A percentile compares a stretch with the other conserved stretches of the same genome.
phyloP scores from a whole-genome alignment of 75 land plant species.

The Selaginella moellendorffii region DNA sequence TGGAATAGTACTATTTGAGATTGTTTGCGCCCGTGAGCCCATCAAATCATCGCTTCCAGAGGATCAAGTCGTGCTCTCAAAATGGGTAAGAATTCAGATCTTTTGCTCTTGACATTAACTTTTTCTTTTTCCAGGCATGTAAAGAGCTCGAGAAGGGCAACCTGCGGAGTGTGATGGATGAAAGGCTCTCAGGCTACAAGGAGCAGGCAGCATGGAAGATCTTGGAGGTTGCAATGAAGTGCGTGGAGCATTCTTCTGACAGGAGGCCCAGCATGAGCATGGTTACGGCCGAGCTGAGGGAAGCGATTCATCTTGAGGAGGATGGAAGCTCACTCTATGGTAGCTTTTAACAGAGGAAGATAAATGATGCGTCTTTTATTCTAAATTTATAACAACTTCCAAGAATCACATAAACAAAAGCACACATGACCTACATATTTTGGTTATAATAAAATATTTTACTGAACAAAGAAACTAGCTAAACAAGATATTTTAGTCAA shows the following conservation, averaged over 20 bases:
- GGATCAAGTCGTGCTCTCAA: not conserved
- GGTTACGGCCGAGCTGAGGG: not conserved
- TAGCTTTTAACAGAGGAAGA: no score
- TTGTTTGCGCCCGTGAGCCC: not conserved
- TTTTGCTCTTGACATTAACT: not conserved
- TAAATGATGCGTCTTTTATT: no score
- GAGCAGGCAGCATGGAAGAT: slow-evolving; percentile 3
- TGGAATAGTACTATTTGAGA: not conserved
- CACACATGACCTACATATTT: no score
- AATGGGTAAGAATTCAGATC: not conserved
- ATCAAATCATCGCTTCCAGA: not conserved
- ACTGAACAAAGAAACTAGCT: no score
- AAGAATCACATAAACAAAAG: no score
- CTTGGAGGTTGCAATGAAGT: not conserved
- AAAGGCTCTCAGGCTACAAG: not conserved
- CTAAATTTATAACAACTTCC: no score
- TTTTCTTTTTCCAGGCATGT: not conserved
- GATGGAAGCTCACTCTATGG: no score
- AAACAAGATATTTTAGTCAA: no score
- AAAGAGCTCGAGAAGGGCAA: not conserved
- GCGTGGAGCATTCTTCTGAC: not conserved
- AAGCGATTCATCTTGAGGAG: slow-evolving; percentile 2
- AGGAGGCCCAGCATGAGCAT: not conserved
- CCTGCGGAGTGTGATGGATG: not conserved
- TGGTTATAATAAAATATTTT: no score